Base-by-base conservation (phyloP, 1,139 yeast species). In the Lodderomyces orthopsilosis region DNA sequence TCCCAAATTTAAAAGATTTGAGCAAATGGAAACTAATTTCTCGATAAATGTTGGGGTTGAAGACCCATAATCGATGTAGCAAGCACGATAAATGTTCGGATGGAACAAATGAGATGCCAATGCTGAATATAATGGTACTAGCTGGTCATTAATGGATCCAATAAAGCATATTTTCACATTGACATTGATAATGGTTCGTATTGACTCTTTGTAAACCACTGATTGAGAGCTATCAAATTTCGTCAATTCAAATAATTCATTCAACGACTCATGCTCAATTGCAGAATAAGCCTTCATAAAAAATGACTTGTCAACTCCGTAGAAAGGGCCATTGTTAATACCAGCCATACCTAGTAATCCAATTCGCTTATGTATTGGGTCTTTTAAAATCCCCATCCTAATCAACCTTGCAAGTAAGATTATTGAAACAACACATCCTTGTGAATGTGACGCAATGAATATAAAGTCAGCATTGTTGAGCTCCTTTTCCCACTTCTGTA, bases 261-360 rank as follows among this genome's bases (percentile, higher is more conserved):
- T 66, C 62, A 91, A 64, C 1, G 96, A 87, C 45, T 86, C 95
- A 53, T 83, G 88, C 58, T 93, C 98, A 44, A 93, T 85, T 1
- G 95, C 83, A 1, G 95, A 83, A 56, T 89, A 89, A 0, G 97
- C 97, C 50, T 90, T 77, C 68, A 91, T 83, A 52, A 90, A 79
- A 36, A 90, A 69, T 6, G 83, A 82, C 59, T 88, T 90, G 59
- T 93, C 97, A 50, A 81, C 79, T 0, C 97, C 98, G 52, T 82
- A 87, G 57, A 88, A 87, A 1, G 98, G 98, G 0, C 98, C 98
- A 56, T 88, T 81, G 53, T 90, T 89, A 22, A 90, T 80, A 1
- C 98, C 98, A 0, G 98, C 98, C 98, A 93, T 93, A 1, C 93
- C 94, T 41, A 93, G 66, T 19, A 93, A 69, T 0, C 94, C 90